phyloP scores from a whole-genome alignment of 2,329 filamentous ascomycete species.

The Colletotrichum camelliae region DNA sequence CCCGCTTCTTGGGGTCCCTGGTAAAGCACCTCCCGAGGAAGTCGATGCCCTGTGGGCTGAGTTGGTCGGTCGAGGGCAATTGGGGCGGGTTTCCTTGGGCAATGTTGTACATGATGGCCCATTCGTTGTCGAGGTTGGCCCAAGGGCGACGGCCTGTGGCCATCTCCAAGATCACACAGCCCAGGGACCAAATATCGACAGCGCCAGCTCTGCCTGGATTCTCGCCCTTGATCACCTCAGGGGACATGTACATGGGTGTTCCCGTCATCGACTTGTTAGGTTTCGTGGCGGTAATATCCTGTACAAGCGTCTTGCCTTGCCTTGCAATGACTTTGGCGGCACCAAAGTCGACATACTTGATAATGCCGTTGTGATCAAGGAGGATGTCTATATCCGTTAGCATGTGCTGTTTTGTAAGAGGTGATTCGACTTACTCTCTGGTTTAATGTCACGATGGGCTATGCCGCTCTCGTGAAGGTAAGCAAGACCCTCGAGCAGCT shows the following conservation, averaged over 20 bases:
- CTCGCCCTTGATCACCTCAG: constrained; percentile 95
- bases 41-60: constrained; percentile 84
- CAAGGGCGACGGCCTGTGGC: constrained; percentile 92
- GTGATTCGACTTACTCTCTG: constrained; percentile 73
- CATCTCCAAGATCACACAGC: constrained; percentile 98
- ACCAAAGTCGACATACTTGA: constrained; percentile 99
- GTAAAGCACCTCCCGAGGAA: constrained; percentile 89
- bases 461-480: constrained; percentile 94
- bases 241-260: constrained; percentile 99
- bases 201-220: constrained; percentile 81
- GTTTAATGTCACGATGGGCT: constrained; percentile 96
- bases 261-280: constrained; percentile 94
- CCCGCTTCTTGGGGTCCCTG: constrained; percentile 78
- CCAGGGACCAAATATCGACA: constrained; percentile 95
- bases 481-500: constrained; percentile 90
- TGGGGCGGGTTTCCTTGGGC: constrained; percentile 94
- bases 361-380: constrained; percentile 95
- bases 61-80: constrained; percentile 80
- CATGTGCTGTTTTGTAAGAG: not conserved
- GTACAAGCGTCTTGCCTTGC: constrained; percentile 85
- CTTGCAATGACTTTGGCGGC: constrained; percentile 96
- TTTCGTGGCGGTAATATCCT: constrained; percentile 63
- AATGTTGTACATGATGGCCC: constrained; percentile 99
- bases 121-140: constrained; percentile 97
- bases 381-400: constrained; percentile 73